Base-by-base conservation (phyloP, 768 basidiomycete genomes). In the Leccinum aurantiacum region DNA sequence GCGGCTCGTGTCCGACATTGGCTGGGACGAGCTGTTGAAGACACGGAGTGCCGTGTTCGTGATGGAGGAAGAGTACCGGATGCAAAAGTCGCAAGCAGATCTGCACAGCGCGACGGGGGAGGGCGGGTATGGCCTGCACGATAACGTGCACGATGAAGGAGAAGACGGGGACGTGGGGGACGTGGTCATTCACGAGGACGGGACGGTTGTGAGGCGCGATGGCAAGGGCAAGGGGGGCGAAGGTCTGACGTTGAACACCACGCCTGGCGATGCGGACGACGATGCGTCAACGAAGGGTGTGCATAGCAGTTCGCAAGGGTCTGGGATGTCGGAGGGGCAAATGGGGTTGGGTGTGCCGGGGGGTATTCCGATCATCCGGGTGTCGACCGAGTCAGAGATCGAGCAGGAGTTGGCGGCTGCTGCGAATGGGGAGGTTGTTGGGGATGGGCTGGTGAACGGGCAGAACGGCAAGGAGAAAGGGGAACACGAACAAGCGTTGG, bases 51-150 rank as follows among this genome's bases (percentile, higher is more conserved):
- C 80, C 38, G 97, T 99, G 14, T 98, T 99, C 74, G 97, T 99
- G 44, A 99, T 99, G 97, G 97, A 98, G 72, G 96, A 99, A 72
- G 97, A 99, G 72, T 99, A 99, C 72, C 84, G 97, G 38, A 90
- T 92, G 87, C 96, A 98, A 78, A 98, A 98, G 71, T 88, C 90
- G 2, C 85, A 90, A 6, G 77, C 72, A 2, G 92, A 95, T 29
- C 78, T 89, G n/a, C 78, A 80, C 52, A 71, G 78, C 53, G 71
- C 62, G n/a, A 64, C 68, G 15, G 56, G 63, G 10, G 44, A 44
- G 53, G 56, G 61, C 17, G 53, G 35, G n/a, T 60, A 62, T 6
- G 65, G 64, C 48, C 73, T 10, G 73, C 73, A 31, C 61, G 15
- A 22, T 7, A 25, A 33, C 4, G 37, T 19, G n/a, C 46, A 19